phyloP scores from a whole-genome alignment of 2,329 filamentous ascomycete genomes.

The Aureobasidium sp. region DNA sequence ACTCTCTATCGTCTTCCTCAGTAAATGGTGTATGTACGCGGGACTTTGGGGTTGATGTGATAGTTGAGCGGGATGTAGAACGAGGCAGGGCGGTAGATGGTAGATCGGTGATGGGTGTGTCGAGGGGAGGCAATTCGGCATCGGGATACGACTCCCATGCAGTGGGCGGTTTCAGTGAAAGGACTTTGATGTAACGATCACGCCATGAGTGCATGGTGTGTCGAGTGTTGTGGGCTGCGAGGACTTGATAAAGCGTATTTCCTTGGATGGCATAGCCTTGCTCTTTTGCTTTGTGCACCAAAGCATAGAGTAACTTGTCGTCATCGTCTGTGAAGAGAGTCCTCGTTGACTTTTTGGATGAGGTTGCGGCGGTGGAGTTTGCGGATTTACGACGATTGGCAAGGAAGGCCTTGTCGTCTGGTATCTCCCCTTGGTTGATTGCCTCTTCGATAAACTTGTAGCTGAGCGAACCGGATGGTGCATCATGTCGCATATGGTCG shows the following conservation, averaged over 20 bases:
- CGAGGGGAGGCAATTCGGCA: neutral
- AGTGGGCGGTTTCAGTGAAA: neutral
- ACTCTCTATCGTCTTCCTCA: slow-evolving; percentile 62
- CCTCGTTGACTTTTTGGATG: slow-evolving; percentile 56
- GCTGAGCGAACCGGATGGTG: slow-evolving; percentile 59
- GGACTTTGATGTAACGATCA: slow-evolving; percentile 64
- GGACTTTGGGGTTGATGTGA: slow-evolving; percentile 32
- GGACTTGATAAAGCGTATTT: slow-evolving; percentile 66
- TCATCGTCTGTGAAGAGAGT: slow-evolving; percentile 66
- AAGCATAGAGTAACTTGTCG: slow-evolving; percentile 63
- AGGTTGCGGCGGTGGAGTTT: slow-evolving; percentile 28
- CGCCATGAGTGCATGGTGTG: slow-evolving; percentile 78
- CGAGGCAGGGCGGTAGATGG: slow-evolving; percentile 2
- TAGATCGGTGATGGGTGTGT: neutral
- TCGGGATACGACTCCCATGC: slow-evolving; percentile 9
- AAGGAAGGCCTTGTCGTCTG: slow-evolving; percentile 27
- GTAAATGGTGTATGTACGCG: slow-evolving; percentile 53
- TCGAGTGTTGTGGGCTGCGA: slow-evolving; percentile 63
- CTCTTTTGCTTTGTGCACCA: slow-evolving; percentile 53
- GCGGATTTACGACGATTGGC: neutral
- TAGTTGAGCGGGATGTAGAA: neutral
- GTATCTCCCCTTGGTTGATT: slow-evolving; percentile 53
- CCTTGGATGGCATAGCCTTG: slow-evolving; percentile 47
- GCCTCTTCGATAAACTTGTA: slow-evolving; percentile 66
- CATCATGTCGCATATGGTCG: slow-evolving; percentile 60